phyloP scores from a whole-genome alignment of 257 asterid genomes.

The Echium plantagineum region DNA sequence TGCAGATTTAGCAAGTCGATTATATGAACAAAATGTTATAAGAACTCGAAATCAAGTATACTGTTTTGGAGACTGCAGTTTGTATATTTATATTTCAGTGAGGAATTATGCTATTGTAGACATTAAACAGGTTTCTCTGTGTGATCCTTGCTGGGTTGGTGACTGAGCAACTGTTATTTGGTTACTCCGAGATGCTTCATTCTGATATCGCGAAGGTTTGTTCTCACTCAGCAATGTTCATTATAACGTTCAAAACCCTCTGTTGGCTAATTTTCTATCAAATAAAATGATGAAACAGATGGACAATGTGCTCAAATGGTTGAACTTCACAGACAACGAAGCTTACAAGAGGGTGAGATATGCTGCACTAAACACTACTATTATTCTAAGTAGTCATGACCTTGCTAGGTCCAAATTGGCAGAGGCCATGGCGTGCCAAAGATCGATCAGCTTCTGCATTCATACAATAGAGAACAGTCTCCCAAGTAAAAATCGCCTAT shows the following conservation, averaged over 20 bases:
- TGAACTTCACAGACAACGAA: conserved; percentile 23
- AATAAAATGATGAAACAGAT: conserved; percentile 24
- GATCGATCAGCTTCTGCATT: conserved; percentile 56
- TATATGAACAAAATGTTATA: no score
- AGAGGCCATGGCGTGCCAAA: conserved; percentile 49
- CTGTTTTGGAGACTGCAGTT: not conserved
- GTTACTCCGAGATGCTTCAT: conserved; percentile 58
- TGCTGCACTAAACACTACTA: conserved; percentile 32
- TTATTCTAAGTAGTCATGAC: conserved; percentile 25
- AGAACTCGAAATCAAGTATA: no score
- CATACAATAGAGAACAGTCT: conserved; percentile 36
- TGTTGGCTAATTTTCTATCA: conserved; percentile 5
- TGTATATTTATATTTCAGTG: not conserved
- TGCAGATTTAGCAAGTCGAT: no score
- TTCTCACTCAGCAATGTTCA: not conserved
- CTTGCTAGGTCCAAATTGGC: conserved; percentile 36
- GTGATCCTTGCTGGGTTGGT: conserved; percentile 57
- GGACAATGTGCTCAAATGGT: conserved; percentile 39
- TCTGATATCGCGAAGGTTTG: conserved; percentile 60
- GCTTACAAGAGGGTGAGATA: conserved; percentile 23
- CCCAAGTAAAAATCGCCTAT: conserved; percentile 1
- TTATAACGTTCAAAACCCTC: not conserved
- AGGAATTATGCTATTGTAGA: conserved; percentile 17
- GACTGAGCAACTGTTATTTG: conserved; percentile 49
- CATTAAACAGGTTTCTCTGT: conserved; percentile 29